Evolutionary conservation across 306 rosid genomes (phyloP).

Genomic region (Neltuma alba): DNA sequence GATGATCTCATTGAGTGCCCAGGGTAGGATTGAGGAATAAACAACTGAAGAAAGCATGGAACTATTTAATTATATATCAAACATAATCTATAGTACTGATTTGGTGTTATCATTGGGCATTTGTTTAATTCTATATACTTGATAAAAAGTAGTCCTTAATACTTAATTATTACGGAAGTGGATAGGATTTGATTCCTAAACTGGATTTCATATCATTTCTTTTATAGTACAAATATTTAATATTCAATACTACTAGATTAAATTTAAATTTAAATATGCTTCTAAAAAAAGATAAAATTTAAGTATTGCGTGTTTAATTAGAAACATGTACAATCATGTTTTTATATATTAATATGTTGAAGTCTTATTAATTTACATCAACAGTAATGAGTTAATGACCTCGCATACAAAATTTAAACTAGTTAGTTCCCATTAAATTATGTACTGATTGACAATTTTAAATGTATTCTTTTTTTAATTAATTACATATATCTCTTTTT

Average conservation of each 20-base stretch:
- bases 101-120: neutral
- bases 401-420: too few relatives aligned
- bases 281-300: neutral
- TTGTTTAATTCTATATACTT: neutral
- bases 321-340: too few relatives aligned
- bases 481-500: too few relatives aligned
- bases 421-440: too few relatives aligned
- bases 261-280: neutral
- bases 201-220: neutral
- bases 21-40: neutral
- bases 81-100: constrained; percentile 6
- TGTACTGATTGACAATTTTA: neutral
- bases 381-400: too few relatives aligned
- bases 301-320: too few relatives aligned
- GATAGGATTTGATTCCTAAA: constrained; percentile 1
- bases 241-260: neutral
- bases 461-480: too few relatives aligned
- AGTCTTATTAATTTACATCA: too few relatives aligned
- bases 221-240: neutral
- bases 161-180: neutral
- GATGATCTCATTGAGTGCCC: neutral
- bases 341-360: too few relatives aligned
- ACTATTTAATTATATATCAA: neutral
- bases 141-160: neutral
- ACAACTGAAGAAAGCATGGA: neutral